Percentiles rank a stretch among this genome's conserved stretches.
These are phyloP conservation scores for Holtermannia corniformis DNA, from an alignment of 768 basidiomycete genomes.

Conservation along the genomic window DNA sequence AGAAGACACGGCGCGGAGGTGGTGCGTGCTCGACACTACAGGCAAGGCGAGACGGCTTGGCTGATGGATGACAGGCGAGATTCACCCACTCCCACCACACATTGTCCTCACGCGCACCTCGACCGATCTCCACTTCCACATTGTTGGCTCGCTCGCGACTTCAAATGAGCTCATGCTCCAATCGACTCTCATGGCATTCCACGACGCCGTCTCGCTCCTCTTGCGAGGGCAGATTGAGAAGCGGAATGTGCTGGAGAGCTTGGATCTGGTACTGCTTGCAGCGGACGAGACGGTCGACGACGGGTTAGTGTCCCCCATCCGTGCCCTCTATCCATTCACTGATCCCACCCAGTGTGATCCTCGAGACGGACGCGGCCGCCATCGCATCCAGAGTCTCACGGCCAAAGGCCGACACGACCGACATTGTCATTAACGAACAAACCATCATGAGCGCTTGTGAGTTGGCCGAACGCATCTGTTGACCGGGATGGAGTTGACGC, in stretches of 20 bases:
- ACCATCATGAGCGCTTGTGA: conserved; percentile 87
- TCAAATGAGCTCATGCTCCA: conserved; percentile 97
- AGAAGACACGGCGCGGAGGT: conserved; percentile 89
- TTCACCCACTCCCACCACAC: conserved; percentile 78
- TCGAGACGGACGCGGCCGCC: conserved; percentile 92
- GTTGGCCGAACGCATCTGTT: conserved; percentile 13
- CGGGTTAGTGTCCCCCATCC: conserved; percentile 55
- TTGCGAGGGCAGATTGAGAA: conserved; percentile 91
- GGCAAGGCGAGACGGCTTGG: neutral
- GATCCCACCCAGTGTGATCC: conserved; percentile 64
- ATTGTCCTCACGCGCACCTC: conserved; percentile 91
- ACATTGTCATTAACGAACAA: conserved; percentile 98
- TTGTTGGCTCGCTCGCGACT: conserved; percentile 63
- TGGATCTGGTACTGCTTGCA: conserved; percentile 83
- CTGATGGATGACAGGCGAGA: conserved; percentile 62
- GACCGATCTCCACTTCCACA: conserved; percentile 88
- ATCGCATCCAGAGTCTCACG: conserved; percentile 90
- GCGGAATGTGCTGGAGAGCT: conserved; percentile 82
- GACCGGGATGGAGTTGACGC: neutral
- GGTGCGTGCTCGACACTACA: conserved; percentile 49
- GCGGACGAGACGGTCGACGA: conserved; percentile 97
- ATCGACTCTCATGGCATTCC: conserved; percentile 68
- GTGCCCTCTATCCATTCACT: neutral
- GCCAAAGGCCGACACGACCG: conserved; percentile 83
- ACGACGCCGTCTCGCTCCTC: conserved; percentile 74